phyloP scores from a whole-genome alignment of 2,329 filamentous ascomycete species.

The Talaromyces sp. region DNA sequence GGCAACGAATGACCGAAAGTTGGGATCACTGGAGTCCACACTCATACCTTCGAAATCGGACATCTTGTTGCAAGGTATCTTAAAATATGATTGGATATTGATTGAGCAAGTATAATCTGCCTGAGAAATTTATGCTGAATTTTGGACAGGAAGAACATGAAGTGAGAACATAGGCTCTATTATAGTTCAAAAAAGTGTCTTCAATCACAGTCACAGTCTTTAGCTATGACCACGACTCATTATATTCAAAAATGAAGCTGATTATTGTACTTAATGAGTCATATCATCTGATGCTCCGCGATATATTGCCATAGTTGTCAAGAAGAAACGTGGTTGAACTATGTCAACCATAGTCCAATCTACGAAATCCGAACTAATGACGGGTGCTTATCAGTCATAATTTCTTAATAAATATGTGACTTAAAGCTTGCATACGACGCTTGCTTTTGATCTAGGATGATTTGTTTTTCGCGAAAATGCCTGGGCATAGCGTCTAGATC shows the following conservation, averaged over 20 bases:
- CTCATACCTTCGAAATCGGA: neutral
- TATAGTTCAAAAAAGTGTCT: neutral
- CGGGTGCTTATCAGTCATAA: neutral
- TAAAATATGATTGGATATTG: neutral
- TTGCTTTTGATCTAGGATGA: neutral
- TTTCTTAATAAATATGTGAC: neutral
- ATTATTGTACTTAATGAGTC: neutral
- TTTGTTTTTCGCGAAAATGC: neutral
- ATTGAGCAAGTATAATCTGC: neutral
- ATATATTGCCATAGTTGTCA: neutral
- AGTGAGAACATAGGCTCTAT: neutral
- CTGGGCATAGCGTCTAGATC: neutral
- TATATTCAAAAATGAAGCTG: neutral
- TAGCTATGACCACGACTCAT: neutral
- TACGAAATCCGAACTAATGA: neutral
- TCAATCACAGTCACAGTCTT: neutral
- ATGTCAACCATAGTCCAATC: neutral
- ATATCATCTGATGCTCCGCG: neutral
- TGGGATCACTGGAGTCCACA: neutral
- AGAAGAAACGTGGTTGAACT: neutral
- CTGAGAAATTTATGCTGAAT: neutral
- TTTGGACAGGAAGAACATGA: neutral
- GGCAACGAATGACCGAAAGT: neutral
- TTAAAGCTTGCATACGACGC: neutral
- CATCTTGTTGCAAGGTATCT: neutral